phyloP scores from a whole-genome alignment of 2,329 filamentous ascomycete genomes.

The Aspergillus amoenus region DNA sequence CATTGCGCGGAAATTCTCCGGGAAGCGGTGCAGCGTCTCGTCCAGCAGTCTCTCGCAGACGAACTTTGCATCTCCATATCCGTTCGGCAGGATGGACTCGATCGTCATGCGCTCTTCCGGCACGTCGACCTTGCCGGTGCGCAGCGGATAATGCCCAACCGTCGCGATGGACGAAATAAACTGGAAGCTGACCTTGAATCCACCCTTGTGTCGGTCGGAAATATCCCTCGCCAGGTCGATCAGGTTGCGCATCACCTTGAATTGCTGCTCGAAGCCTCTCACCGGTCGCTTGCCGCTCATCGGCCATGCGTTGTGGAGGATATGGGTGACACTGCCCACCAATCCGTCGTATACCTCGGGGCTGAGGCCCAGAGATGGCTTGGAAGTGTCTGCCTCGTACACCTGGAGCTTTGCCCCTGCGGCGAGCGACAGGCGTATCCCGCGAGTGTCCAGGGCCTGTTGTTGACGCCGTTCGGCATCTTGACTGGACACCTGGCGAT shows the following conservation, averaged over 20 bases:
- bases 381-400: constrained; percentile 50
- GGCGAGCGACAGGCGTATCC: constrained; percentile 19
- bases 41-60: constrained; percentile 53
- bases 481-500: constrained; percentile 31
- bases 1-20: constrained; percentile 44
- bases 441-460: constrained; percentile 28
- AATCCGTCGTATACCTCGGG: constrained; percentile 40
- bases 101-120: constrained; percentile 47
- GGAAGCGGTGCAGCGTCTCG: constrained; percentile 45
- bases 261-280: constrained; percentile 22
- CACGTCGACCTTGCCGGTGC: constrained; percentile 30
- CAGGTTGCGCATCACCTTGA: constrained; percentile 51
- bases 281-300: constrained; percentile 24
- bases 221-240: constrained; percentile 22
- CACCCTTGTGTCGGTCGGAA: too few relatives aligned
- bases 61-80: constrained; percentile 54
- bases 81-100: constrained; percentile 43
- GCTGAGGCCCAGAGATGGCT: constrained; percentile 50
- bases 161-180: constrained; percentile 45
- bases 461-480: constrained; percentile 30
- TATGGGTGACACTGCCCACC: constrained; percentile 45
- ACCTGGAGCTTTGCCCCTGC: constrained; percentile 44
- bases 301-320: constrained; percentile 37
- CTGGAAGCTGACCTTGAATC: constrained; percentile 28
- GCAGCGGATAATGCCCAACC: constrained; percentile 34